These are phyloP conservation scores for Penicillium fimorum DNA, from an alignment of 495 filamentous ascomycete species.

Conservation along the genomic window DNA sequence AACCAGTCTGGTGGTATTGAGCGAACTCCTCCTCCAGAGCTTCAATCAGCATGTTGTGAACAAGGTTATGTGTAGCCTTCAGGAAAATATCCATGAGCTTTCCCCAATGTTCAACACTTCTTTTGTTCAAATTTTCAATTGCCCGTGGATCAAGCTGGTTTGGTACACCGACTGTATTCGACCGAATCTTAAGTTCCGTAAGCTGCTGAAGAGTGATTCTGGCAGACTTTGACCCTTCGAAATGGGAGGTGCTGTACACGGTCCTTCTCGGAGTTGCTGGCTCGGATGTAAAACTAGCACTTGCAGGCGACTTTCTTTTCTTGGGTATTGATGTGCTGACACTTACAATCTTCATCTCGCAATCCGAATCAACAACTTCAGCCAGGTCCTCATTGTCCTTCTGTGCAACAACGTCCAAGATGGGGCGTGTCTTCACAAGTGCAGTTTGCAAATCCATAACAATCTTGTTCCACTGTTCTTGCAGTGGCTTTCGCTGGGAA, in stretches of 20 bases:
- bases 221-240: background rate
- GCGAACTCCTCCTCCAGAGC: conserved; percentile 36
- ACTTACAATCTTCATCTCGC: conserved; percentile 18
- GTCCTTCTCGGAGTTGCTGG: background rate
- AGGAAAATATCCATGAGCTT: conserved; percentile 33
- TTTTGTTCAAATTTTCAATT: conserved; percentile 37
- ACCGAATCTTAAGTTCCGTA: conserved; percentile 36
- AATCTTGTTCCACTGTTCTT: conserved; percentile 37
- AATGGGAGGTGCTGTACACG: background rate
- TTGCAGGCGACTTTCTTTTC: conserved; percentile 24
- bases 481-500: conserved; percentile 26
- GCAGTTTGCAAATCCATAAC: conserved; percentile 37
- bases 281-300: background rate
- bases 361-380: conserved; percentile 27
- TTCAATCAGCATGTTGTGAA: conserved; percentile 29
- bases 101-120: conserved; percentile 43
- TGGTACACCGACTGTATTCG: conserved; percentile 36
- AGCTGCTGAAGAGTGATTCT: conserved; percentile 35
- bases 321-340: background rate
- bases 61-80: conserved; percentile 25
- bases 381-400: conserved; percentile 9
- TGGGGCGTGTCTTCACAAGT: conserved; percentile 35
- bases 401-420: conserved; percentile 12
- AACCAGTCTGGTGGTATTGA: conserved; percentile 35
- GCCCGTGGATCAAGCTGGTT: conserved; percentile 45